Evolutionary conservation across 2,329 filamentous ascomycete genomes (phyloP).

Genomic region (Colletotrichum eleusines): DNA sequence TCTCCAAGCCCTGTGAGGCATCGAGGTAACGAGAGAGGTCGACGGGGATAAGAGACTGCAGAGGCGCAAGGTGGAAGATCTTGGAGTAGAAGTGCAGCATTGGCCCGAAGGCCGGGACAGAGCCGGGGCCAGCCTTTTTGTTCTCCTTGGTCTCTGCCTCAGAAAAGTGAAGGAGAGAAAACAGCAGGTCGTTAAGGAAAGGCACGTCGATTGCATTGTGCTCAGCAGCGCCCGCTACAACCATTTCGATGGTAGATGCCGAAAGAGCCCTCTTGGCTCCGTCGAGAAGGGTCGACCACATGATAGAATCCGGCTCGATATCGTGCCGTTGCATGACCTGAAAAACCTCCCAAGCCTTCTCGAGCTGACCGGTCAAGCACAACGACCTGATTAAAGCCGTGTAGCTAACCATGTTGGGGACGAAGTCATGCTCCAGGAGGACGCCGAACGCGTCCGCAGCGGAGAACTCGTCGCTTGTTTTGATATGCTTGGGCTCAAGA

Average conservation of each 20-base stretch:
- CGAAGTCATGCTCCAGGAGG: conserved; percentile 71
- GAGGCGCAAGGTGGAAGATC: conserved; percentile 59
- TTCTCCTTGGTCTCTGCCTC: conserved; percentile 54
- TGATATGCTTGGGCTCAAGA: conserved; percentile 48
- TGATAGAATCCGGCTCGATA: conserved; percentile 72
- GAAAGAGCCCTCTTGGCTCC: conserved; percentile 73
- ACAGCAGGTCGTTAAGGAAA: conserved; percentile 61
- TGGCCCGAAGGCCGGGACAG: conserved; percentile 56
- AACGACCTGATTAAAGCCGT: conserved; percentile 80
- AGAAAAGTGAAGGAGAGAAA: conserved; percentile 58
- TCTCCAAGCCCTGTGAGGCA: conserved; percentile 30
- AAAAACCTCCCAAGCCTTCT: conserved; percentile 74
- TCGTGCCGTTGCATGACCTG: conserved; percentile 70
- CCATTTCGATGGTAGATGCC: conserved; percentile 60
- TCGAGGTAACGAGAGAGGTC: conserved; percentile 36
- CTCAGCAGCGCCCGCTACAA: conserved; percentile 50
- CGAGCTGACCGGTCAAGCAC: conserved; percentile 71
- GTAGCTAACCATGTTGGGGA: conserved; percentile 72
- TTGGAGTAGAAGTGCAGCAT: conserved; percentile 64
- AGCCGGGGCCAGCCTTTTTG: conserved; percentile 46
- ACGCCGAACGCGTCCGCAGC: conserved; percentile 66
- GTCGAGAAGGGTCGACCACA: conserved; percentile 77
- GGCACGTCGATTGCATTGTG: conserved; percentile 63
- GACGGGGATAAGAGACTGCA: conserved; percentile 54
- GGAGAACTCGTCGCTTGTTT: conserved; percentile 48